These are phyloP conservation scores for Aspergillus versicolor DNA, from an alignment of 2,329 filamentous ascomycete species.

Conservation along the genomic window DNA sequence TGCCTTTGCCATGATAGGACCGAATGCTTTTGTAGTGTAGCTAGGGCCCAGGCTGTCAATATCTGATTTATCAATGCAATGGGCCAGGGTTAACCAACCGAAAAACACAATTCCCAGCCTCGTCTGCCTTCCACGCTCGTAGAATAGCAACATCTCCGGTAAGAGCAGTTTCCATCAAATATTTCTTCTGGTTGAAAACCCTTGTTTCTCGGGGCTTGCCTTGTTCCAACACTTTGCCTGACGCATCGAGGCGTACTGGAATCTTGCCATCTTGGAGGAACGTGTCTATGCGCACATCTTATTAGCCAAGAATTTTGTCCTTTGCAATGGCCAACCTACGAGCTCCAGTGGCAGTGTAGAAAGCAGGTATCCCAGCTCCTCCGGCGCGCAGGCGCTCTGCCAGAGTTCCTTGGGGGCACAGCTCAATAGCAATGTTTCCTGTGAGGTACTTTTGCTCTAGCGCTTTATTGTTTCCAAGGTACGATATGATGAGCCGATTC, in stretches of 20 bases:
- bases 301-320: background rate
- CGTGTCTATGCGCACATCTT: conserved; percentile 27
- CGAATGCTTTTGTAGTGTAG: conserved; percentile 74
- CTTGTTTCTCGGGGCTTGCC: conserved; percentile 68
- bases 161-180: conserved; percentile 75
- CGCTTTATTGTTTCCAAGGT: conserved; percentile 74
- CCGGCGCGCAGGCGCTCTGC: conserved; percentile 62
- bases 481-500: conserved; percentile 70
- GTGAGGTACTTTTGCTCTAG: conserved; percentile 73
- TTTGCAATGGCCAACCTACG: conserved; percentile 48
- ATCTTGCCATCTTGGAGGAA: conserved; percentile 42
- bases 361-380: conserved; percentile 75
- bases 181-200: conserved; percentile 70
- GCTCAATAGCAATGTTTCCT: conserved; percentile 71
- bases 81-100: conserved; percentile 45
- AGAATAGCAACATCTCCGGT: conserved; percentile 75
- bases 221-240: conserved; percentile 74
- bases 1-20: conserved; percentile 76
- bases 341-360: conserved; percentile 74
- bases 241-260: conserved; percentile 76
- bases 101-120: conserved; percentile 77
- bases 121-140: conserved; percentile 73
- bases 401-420: conserved; percentile 67
- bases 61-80: background rate
- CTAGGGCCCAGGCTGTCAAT: conserved; percentile 17